Evolutionary conservation across 139 green algal species (phyloP), one percentile per base, ranked within the genome.

Genomic region (Picochlorum sp.): DNA sequence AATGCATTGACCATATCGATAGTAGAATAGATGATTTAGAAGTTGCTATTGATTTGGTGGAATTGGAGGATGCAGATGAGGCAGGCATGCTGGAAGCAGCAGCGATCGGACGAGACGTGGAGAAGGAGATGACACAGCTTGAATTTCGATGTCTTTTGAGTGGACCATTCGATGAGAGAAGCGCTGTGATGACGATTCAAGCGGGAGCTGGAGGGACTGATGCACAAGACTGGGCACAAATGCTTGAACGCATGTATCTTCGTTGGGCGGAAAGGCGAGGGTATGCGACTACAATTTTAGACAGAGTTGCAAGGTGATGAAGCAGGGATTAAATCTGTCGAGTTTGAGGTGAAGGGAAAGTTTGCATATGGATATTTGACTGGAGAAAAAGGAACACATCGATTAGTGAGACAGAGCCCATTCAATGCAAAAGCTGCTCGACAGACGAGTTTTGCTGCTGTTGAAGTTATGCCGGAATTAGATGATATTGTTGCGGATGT

Each of bases 371-470:
- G 83, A 3, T 79, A 80, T 16, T 72, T 95, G 37, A 34, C n/a
- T 0, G 75, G 71, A 0, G 94, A 99, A 79, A 95, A 95, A 65
- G 94, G 94, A 20, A 66, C 61, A 3, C 61, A 66, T 44, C n/a
- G 61, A 44, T 11, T 66, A 16, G 61, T 66, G 14, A 37, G 94
- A 37, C 82, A 83, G 77, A 93, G 81, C 0, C 94, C 94, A 14
- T 98, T 98, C 80, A 95, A 96, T 57, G 64, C 79, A 41, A 94
- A 92, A 64, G 83, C 79, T 3, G 79, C 87, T 9, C 76, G 93
- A 18, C 85, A 98, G 74, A 99, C 94, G 10, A 95, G 84, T 74
- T 99, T 99, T 79, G 90, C 90, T 21, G 87, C 84, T 49, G 89
- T 97, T 45, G 91, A 97, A 68, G 87, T 94, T 76, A 79, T 88